Base-by-base conservation (phyloP, 2,329 filamentous ascomycete genomes). In the Fusarium acutatum region DNA sequence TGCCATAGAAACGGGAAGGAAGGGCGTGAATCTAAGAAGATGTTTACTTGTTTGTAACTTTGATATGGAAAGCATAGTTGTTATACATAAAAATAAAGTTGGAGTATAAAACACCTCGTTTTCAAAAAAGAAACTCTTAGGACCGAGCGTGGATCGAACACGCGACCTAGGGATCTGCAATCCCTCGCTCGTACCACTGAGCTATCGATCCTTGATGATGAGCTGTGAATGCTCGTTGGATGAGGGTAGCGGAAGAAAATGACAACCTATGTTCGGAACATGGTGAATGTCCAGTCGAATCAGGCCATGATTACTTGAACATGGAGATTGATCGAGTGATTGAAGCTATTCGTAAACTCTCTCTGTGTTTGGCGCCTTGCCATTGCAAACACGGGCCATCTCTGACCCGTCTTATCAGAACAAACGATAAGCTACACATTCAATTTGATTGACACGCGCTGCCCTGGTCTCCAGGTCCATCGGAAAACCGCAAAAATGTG, bases 161-260 rank as follows among this genome's bases (percentile, higher is more conserved):
- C 71, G 71, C 70, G 71, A 73, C 71, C 71, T 73, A 74, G 71
- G 71, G 71, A 73, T 73, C 71, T 73, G 71, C 71, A 73, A 71
- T 73, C 71, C 71, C 71, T 74, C 71, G 71, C 71, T 73, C 71
- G 47, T 73, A 73, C 67, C 71, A 73, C 71, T 73, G 71, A 73
- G 71, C 71, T 73, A 73, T 73, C 71, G 71, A 74, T 73, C 71
- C 71, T 57, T 46, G 22, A 22, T 7, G 1, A 4, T 5, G 6
- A 20, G 32, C n/a, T 14, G 17, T 30, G 18, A 26, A 5, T 15
- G 15, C 22, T 24, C 5, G 18, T 35, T 32, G 15, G 11, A 61
- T 52, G 43, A 67, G 26, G 18, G 11, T n/a, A 15, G 0, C 0
- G 9, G 0, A 2, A 0, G 4, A 13, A 1, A 24, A 20, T 2